Conservation (phyloP, 495 filamentous ascomycete species). For the Chaetomium cochliodes region DNA sequence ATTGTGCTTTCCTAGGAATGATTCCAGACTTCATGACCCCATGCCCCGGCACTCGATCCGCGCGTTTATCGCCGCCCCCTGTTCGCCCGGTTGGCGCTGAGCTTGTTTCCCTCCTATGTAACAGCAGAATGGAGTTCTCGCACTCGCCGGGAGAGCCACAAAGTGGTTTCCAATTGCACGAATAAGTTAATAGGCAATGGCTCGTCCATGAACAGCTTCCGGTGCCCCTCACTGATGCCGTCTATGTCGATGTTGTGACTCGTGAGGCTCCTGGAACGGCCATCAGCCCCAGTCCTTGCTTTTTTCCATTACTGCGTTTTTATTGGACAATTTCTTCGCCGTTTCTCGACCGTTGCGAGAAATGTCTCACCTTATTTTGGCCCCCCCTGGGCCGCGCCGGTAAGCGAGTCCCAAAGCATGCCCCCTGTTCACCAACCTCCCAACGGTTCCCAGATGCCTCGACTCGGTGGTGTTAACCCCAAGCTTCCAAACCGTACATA, state of each 20-base stretch:
- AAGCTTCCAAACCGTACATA: not conserved
- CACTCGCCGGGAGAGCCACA: not conserved
- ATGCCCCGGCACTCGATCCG: not conserved
- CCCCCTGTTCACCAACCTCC: not conserved
- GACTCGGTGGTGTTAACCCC: not conserved
- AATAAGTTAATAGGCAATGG: not conserved
- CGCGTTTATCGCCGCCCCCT: not conserved
- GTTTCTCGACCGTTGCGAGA: constrained; percentile 27
- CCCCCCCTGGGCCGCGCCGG: not conserved
- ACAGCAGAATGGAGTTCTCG: not conserved
- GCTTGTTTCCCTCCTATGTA: too few relatives aligned
- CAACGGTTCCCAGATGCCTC: not conserved
- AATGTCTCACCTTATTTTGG: constrained; percentile 28
- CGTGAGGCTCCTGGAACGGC: constrained; percentile 10
- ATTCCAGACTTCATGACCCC: not conserved
- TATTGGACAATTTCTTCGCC: constrained; percentile 17
- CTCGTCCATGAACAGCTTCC: not conserved
- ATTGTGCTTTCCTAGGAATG: not conserved
- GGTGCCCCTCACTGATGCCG: not conserved
- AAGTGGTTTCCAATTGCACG: not conserved
- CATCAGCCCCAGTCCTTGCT: constrained; percentile 10
- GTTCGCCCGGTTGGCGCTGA: too few relatives aligned
- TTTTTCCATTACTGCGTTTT: not conserved
- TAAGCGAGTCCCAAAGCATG: not conserved
- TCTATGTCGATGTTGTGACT: constrained; percentile 6